Base-by-base conservation (phyloP, 2,329 filamentous ascomycete genomes). In the Furcasterigmium furcatum region DNA sequence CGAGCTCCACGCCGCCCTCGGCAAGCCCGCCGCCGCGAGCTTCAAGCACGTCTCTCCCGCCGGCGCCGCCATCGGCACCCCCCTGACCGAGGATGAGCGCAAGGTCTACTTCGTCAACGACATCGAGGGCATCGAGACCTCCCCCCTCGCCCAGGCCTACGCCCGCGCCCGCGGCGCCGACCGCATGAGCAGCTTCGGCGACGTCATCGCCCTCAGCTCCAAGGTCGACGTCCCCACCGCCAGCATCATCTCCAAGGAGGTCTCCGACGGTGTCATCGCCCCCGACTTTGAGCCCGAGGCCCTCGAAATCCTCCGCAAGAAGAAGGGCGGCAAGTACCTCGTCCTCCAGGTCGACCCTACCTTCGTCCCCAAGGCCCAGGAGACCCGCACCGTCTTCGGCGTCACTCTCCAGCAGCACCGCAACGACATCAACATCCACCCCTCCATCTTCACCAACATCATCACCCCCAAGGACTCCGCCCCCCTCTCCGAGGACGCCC, bases 41-140 rank as follows among this genome's bases (percentile, higher is more conserved):
- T 99, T 99, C 84, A 99, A 96, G 82, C 94, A 99, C 66, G 94
- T 97, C 52, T 99, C 94, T 9, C 94, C 94, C 18, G 94, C 94
- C 36, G 94, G 94, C 61, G 94, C 92, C 48, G 92, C 94, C 55
- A 94, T 99, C 60, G 94, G 91, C 55, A 84, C 94, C 7, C 89
- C 91, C 19, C 79, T 99, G 53, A 89, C 76, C 53, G 82, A 88
- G 34, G 87, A 88, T 43, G 94, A 99, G 80, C 86, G 88, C 70
- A 95, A 95, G 73, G 94, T 96, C 45, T 99, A 96, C 77, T 96
- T 99, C 77, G 94, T 99, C 48, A 89, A 95, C 61, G 94, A 96
- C 63, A 95, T 99, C 58, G 80, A 84, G 49, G 91, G 90, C 44
- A 84, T 99, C 52, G 90, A 95, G 68, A 80, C 80, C 39, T 97